Percentiles rank a stretch among this genome's conserved stretches.
phyloP scores from a whole-genome alignment of 805 yeast species.

The Yamadazyma sp. region DNA sequence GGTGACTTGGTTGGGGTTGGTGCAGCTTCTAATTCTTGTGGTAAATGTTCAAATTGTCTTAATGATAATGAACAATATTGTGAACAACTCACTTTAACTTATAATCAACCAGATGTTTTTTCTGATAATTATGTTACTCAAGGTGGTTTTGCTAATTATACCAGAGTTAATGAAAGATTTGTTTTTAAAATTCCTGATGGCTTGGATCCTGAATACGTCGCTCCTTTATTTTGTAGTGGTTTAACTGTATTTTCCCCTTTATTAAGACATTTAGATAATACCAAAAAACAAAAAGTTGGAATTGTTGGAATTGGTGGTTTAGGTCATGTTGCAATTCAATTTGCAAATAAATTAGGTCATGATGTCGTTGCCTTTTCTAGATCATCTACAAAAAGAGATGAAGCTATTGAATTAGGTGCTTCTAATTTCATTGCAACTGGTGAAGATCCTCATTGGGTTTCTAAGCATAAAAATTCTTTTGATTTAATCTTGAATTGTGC shows the following conservation, averaged over 20 bases:
- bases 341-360: slow-evolving; percentile 60
- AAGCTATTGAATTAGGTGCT: slow-evolving; percentile 30
- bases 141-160: slow-evolving; percentile 51
- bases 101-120: slow-evolving; percentile 36
- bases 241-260: slow-evolving; percentile 53
- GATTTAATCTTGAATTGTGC: slow-evolving; percentile 56
- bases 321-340: slow-evolving; percentile 61
- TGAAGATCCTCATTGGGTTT: slow-evolving; percentile 41
- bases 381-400: slow-evolving; percentile 23
- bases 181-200: slow-evolving; percentile 48
- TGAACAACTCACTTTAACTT: slow-evolving; percentile 48
- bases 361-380: slow-evolving; percentile 30
- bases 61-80: slow-evolving; percentile 48
- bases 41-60: slow-evolving; percentile 53
- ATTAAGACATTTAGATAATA: slow-evolving; percentile 30
- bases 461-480: slow-evolving; percentile 28
- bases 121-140: slow-evolving; percentile 22
- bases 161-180: slow-evolving; percentile 42
- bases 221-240: slow-evolving; percentile 58
- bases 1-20: slow-evolving; percentile 85
- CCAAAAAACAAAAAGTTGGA: slow-evolving; percentile 43
- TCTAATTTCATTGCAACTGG: slow-evolving; percentile 44
- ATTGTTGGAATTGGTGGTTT: slow-evolving; percentile 65
- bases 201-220: slow-evolving; percentile 41
- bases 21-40: slow-evolving; percentile 62